Evolutionary conservation across 441 rosid species (phyloP), one percentile per base, ranked within the genome.

Genomic region (Mallotus japonicus): DNA sequence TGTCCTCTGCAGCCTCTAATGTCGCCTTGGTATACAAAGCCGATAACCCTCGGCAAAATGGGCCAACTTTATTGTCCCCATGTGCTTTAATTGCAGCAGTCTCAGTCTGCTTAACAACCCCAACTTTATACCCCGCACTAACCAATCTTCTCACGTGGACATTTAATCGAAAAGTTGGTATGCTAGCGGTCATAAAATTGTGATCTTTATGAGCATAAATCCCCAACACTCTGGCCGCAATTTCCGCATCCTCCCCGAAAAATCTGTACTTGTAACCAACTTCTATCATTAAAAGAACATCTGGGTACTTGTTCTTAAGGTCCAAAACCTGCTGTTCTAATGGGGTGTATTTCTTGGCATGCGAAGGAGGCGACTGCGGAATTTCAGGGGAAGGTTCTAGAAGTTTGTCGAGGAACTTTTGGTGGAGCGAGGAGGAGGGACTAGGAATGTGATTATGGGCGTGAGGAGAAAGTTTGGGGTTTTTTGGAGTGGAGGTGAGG

Each of bases 51-150:
- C 98, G 84, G 61, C 86, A 80, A 77, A 93, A 93, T 0, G 98
- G 97, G 0, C 96, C 96, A 2, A 65, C 12, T 44, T 80, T 79
- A 57, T 87, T 89, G 0, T 87, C 78, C 54, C 99, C 89, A 37
- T 89, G 97, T 6, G 99, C 87, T 81, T 95, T 95, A 46, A 92
- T 90, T 0, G 98, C 94, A 0, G 99, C 96, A 1, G 97, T 95
- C 80, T 95, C 99, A 0, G 99, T 95, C 90, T 95, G 97, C 76
- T 92, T 92, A 64, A 95, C 99, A 44, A 92, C 98, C 67, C 97
- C 99, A 47, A 95, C 88, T 85, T 89, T 95, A 73, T 88, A 83
- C 7, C 99, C 98, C 8, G 92, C 97, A 56, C 85, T 82, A 10
- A 95, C 99, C 64, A 95, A 81, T 75, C 99, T 87, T 69, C 95